Conservation (phyloP, 1,284 basidiomycete genomes). For the Leccinum huronense region DNA sequence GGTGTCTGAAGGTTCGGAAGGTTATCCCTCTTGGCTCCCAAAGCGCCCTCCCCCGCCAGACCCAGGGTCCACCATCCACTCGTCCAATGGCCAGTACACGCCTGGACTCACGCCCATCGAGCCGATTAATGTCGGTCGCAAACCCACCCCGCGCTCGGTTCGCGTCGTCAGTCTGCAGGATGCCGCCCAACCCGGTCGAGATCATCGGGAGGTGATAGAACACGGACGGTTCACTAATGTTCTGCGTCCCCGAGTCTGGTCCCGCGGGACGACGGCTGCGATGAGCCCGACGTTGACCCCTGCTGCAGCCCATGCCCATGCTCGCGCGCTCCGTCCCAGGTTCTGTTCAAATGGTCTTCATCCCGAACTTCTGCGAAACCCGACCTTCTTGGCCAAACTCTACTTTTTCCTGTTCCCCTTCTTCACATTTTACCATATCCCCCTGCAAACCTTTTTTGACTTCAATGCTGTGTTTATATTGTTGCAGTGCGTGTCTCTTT, state of each 20-base stretch:
- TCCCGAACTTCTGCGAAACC: constrained; percentile 62
- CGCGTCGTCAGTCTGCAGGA: constrained; percentile 70
- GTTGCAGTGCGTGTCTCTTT: constrained; percentile 58
- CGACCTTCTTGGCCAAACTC: constrained; percentile 51
- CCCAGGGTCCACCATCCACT: constrained; percentile 67
- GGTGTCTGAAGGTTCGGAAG: constrained; percentile 55
- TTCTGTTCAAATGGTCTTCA: constrained; percentile 65
- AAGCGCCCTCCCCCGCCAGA: constrained; percentile 71
- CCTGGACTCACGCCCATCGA: constrained; percentile 44
- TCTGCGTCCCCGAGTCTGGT: constrained; percentile 52
- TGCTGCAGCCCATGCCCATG: constrained; percentile 34
- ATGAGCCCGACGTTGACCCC: constrained; percentile 49
- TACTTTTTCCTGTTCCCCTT: constrained; percentile 68
- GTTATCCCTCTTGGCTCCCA: constrained; percentile 80
- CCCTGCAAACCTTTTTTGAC: constrained; percentile 76
- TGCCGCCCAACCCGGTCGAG: constrained; percentile 37
- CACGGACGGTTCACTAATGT: constrained; percentile 43
- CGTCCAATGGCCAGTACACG: constrained; percentile 45
- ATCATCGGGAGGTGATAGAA: constrained; percentile 51
- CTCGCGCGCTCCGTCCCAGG: constrained; percentile 50
- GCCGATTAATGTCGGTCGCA: constrained; percentile 56
- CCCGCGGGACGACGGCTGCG: constrained; percentile 54
- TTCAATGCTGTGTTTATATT: constrained; percentile 78
- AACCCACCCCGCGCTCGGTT: constrained; percentile 72
- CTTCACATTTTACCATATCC: constrained; percentile 66